Percentiles rank a stretch among this genome's conserved stretches.
These are phyloP conservation scores for Penicillium diatomitis DNA, from an alignment of 495 filamentous ascomycete species.

Conservation along the genomic window DNA sequence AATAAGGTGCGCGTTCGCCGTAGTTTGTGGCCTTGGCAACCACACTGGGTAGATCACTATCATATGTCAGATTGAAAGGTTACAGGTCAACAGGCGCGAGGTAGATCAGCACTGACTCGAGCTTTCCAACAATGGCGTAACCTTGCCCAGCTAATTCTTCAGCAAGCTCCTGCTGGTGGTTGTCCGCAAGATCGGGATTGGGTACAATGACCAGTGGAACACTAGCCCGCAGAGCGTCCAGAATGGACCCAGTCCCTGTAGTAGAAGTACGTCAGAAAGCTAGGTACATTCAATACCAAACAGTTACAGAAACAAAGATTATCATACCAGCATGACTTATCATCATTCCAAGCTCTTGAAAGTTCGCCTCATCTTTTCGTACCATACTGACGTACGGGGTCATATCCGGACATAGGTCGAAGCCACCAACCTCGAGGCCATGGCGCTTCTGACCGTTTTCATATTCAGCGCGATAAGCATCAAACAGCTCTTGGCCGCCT, in stretches of 20 bases:
- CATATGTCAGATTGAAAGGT: slow-evolving; percentile 1
- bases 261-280: too few species aligned
- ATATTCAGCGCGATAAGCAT: slow-evolving; percentile 17
- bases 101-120: slow-evolving; percentile 42
- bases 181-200: slow-evolving; percentile 73
- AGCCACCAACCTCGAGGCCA: slow-evolving; percentile 47
- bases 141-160: slow-evolving; percentile 57
- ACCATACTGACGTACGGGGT: slow-evolving; percentile 45
- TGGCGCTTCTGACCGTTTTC: slow-evolving; percentile 12
- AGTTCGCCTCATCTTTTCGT: slow-evolving; percentile 33
- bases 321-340: slow-evolving; percentile 78
- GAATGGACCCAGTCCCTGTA: slow-evolving; percentile 78
- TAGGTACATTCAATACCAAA: too few species aligned
- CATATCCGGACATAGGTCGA: slow-evolving; percentile 58
- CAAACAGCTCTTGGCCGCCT: slow-evolving; percentile 38
- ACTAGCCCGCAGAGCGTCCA: slow-evolving; percentile 62
- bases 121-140: slow-evolving; percentile 56
- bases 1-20: neutral
- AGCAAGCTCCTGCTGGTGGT: slow-evolving; percentile 86
- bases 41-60: slow-evolving; percentile 37
- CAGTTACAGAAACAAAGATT: too few species aligned
- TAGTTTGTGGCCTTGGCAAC: slow-evolving; percentile 16
- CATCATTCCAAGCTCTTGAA: slow-evolving; percentile 46
- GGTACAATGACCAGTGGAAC: slow-evolving; percentile 77
- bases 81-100: neutral